Percentiles rank a stretch among this genome's conserved stretches.
phyloP scores from a whole-genome alignment of 441 rosid species.

The Rhodomyrtus psidioides region DNA sequence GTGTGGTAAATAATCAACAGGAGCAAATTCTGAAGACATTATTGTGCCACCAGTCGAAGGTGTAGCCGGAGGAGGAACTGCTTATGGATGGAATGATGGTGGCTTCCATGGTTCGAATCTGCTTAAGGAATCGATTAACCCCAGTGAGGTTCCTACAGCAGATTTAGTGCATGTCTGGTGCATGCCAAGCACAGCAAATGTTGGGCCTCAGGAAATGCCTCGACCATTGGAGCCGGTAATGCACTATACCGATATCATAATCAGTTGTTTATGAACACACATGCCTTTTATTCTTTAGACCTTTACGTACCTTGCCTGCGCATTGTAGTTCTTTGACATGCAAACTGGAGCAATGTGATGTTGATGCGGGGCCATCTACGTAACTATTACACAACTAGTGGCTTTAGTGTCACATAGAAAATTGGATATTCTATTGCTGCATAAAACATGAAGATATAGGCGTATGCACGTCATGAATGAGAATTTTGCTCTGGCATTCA shows the following conservation, averaged over 20 bases:
- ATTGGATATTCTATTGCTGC: background rate
- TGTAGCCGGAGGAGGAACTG: conserved; percentile 95
- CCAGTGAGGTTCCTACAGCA: conserved; percentile 53
- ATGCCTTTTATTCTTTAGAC: background rate
- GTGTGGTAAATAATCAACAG: background rate
- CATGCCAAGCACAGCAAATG: conserved; percentile 78
- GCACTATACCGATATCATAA: background rate
- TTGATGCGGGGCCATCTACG: background rate
- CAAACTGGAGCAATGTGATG: background rate
- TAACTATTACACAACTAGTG: background rate
- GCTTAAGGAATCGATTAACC: conserved; percentile 50
- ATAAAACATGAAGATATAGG: background rate
- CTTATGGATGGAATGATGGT: conserved; percentile 88
- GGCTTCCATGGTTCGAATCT: conserved; percentile 20
- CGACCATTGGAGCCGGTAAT: conserved; percentile 72
- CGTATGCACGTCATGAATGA: background rate
- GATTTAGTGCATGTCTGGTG: conserved; percentile 83
- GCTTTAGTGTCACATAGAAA: background rate
- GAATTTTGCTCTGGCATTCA: background rate
- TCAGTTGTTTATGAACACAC: background rate
- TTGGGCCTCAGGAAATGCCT: conserved; percentile 82
- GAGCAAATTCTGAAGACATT: conserved; percentile 41
- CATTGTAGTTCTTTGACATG: background rate
- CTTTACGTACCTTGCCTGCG: background rate
- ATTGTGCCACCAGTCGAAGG: conserved; percentile 84